phyloP scores from a whole-genome alignment of 1,284 basidiomycete species.

The Chalciporus sp. region DNA sequence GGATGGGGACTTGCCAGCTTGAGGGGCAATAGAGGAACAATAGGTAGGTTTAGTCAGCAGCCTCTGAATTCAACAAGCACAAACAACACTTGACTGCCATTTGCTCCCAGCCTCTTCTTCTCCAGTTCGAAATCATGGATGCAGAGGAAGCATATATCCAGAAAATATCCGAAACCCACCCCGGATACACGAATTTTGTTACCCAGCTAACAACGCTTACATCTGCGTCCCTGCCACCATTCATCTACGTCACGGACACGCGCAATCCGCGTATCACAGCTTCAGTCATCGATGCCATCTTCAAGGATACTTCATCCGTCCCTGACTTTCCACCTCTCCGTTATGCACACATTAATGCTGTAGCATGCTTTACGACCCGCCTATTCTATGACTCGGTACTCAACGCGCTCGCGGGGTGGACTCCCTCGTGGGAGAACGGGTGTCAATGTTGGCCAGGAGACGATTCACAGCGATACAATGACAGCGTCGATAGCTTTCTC shows the following conservation, averaged over 20 bases:
- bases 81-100: no score
- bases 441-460: conserved; percentile 56
- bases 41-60: conserved; percentile 15
- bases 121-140: conserved; percentile 14
- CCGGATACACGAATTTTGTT: conserved; percentile 37
- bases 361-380: conserved; percentile 67
- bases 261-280: conserved; percentile 48
- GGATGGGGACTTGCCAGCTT: not conserved
- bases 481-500: conserved; percentile 69
- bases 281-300: conserved; percentile 42
- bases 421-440: conserved; percentile 58
- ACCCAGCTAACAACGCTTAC: conserved; percentile 51
- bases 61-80: conserved; percentile 15
- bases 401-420: conserved; percentile 59
- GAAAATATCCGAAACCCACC: conserved; percentile 17
- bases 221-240: conserved; percentile 57
- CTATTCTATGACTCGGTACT: conserved; percentile 71
- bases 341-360: conserved; percentile 56
- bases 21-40: not conserved
- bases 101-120: not conserved
- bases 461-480: conserved; percentile 48
- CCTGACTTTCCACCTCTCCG: conserved; percentile 30
- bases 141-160: conserved; percentile 18
- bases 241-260: conserved; percentile 73
- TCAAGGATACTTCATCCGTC: conserved; percentile 31